A percentile compares a stretch with the other conserved stretches of the same genome.
Conservation (phyloP, 2,329 filamentous ascomycete genomes). For the Penicillium sp. region DNA sequence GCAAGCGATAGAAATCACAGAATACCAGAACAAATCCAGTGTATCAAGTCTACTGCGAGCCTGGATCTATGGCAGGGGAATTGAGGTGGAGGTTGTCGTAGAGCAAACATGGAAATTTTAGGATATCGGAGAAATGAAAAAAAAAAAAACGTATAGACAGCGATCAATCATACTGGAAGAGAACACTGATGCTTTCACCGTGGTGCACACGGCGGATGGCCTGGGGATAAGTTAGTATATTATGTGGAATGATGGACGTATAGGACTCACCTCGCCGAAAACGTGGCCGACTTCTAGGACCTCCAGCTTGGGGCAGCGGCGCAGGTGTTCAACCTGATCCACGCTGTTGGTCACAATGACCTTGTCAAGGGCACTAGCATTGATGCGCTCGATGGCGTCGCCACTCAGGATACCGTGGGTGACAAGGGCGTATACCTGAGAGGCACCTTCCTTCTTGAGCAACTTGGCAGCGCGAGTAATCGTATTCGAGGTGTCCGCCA, state of each 20-base stretch:
- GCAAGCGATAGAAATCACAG: conserved; percentile 12
- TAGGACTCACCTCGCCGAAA: conserved; percentile 71
- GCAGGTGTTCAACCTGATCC: conserved; percentile 77
- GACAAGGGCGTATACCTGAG: conserved; percentile 82
- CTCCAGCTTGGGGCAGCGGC: conserved; percentile 80
- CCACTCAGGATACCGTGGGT: conserved; percentile 95
- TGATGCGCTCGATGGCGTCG: conserved; percentile 91
- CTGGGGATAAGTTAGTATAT: conserved; percentile 41
- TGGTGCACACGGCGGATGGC: conserved; percentile 94
- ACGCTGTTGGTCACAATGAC: conserved; percentile 95
- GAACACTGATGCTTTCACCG: conserved; percentile 92
- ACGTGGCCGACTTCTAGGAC: conserved; percentile 84
- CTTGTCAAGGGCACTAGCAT: conserved; percentile 87
- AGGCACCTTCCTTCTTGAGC: conserved; percentile 90
- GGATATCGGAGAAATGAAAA: conserved; percentile 4
- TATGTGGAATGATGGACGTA: background rate
- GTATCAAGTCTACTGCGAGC: conserved; percentile 22
- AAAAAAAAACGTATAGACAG: conserved; percentile 8
- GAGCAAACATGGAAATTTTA: conserved; percentile 3
- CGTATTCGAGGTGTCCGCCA: conserved; percentile 94
- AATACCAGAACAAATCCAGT: conserved; percentile 18
- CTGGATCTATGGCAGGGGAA: conserved; percentile 10
- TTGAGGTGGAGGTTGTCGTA: background rate
- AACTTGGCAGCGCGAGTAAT: conserved; percentile 95
- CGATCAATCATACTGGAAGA: conserved; percentile 77